Conservation (phyloP, 2,329 filamentous ascomycete genomes). For the Harringtonia aguacate region DNA sequence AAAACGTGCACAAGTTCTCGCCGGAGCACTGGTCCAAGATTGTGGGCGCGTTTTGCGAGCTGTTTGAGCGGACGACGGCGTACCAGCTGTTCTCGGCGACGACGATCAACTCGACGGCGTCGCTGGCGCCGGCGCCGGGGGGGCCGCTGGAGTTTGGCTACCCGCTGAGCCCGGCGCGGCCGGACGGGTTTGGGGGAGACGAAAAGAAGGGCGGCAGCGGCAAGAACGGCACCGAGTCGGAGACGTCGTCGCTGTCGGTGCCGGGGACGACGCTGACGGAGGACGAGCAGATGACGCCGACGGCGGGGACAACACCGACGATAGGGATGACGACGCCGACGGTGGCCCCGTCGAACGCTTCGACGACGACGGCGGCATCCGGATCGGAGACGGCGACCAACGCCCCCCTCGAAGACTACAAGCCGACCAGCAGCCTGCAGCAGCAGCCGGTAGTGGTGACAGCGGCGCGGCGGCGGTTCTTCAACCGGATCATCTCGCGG, state of each 20-base stretch:
- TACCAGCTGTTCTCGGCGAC: constrained; percentile 90
- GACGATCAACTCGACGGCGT: constrained; percentile 41
- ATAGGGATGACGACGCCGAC: constrained; percentile 16
- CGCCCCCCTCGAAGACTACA: constrained; percentile 72
- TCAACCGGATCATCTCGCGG: constrained; percentile 98
- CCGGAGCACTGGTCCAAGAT: constrained; percentile 87
- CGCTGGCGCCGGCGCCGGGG: constrained; percentile 40
- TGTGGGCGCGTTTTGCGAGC: constrained; percentile 87
- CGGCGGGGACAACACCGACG: constrained; percentile 9
- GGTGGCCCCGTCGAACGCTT: constrained; percentile 23
- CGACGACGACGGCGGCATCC: constrained; percentile 12
- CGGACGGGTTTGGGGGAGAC: constrained; percentile 17
- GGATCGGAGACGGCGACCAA: constrained; percentile 18
- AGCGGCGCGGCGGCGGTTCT: constrained; percentile 83
- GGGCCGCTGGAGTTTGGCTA: constrained; percentile 41
- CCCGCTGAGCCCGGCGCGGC: constrained; percentile 26
- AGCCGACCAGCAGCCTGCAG: constrained; percentile 62
- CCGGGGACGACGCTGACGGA: constrained; percentile 20
- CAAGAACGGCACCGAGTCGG: constrained; percentile 42
- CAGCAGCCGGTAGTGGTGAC: constrained; percentile 89
- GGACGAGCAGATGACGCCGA: constrained; percentile 21
- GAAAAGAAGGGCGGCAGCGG: constrained; percentile 27
- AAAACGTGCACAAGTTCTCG: constrained; percentile 89
- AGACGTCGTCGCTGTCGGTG: constrained; percentile 17
- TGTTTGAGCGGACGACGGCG: constrained; percentile 91